A percentile compares a stretch with the other conserved stretches of the same genome.
Conservation (phyloP, 1,284 basidiomycete genomes). For the Megacollybia platyphylla region DNA sequence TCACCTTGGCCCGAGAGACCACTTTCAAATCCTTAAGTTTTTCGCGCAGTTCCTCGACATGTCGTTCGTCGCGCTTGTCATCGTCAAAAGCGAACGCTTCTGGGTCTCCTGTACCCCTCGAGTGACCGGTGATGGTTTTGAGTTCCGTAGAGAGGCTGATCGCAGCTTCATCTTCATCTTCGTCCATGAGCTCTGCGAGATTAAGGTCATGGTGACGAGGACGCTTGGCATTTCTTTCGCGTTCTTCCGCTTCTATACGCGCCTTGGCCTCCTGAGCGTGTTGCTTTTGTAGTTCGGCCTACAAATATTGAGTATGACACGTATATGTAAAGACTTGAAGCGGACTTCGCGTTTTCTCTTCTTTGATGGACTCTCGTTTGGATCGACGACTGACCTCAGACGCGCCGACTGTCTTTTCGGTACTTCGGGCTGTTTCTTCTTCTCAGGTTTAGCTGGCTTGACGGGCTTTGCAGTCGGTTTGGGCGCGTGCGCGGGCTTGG, state of each 20-base stretch:
- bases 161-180: constrained; percentile 34
- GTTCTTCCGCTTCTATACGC: constrained; percentile 46
- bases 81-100: constrained; percentile 38
- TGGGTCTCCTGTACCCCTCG: constrained; percentile 27
- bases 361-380: constrained; percentile 50
- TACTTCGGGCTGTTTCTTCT: constrained; percentile 28
- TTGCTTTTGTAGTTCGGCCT: constrained; percentile 32
- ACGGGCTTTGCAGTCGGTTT: constrained; percentile 48
- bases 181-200: constrained; percentile 38
- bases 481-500: constrained; percentile 17
- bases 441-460: constrained; percentile 38
- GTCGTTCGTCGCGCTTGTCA: constrained; percentile 30
- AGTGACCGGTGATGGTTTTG: constrained; percentile 22
- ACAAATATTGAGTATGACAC: constrained; percentile 1
- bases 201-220: constrained; percentile 58
- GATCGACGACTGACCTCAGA: constrained; percentile 34
- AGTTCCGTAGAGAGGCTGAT: constrained; percentile 30
- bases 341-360: constrained; percentile 53
- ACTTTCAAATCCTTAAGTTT: constrained; percentile 44
- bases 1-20: constrained; percentile 66
- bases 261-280: constrained; percentile 44
- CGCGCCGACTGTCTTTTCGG: constrained; percentile 57
- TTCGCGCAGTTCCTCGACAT: constrained; percentile 37
- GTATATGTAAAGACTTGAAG: neutral
- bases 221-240: constrained; percentile 42